phyloP scores from a whole-genome alignment of 192 early-diverging fungal species.

The Entomortierella chlamydospora region DNA sequence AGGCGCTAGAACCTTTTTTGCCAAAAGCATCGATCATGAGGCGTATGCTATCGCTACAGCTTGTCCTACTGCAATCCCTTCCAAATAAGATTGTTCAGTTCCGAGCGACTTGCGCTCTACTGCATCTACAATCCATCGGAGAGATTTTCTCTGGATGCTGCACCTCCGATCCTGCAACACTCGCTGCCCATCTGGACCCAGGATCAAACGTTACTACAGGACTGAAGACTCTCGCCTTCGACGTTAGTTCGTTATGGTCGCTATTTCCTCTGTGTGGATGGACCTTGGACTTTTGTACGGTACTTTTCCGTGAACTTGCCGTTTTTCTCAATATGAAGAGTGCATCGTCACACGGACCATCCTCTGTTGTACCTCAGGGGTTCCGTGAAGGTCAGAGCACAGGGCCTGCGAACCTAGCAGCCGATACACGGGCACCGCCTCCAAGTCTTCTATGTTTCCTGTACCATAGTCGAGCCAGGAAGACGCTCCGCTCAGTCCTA shows the following conservation, averaged over 20 bases:
- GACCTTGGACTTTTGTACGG: conserved; percentile 44
- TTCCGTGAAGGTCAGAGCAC: conserved; percentile 16
- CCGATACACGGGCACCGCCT: not conserved
- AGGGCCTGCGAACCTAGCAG: not conserved
- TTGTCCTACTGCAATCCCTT: conserved; percentile 39
- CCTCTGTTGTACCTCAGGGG: conserved; percentile 1
- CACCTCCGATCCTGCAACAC: conserved; percentile 26
- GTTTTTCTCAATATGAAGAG: conserved; percentile 42
- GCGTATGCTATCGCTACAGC: conserved; percentile 39
- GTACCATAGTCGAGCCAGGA: conserved; percentile 41
- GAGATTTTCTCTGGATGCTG: conserved; percentile 48
- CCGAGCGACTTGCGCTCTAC: conserved; percentile 23
- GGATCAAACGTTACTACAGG: conserved; percentile 10
- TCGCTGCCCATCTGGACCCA: conserved; percentile 33
- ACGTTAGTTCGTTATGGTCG: conserved; percentile 42
- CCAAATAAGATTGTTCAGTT: conserved; percentile 43
- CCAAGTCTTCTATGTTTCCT: conserved; percentile 37
- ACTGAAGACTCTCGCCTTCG: conserved; percentile 33
- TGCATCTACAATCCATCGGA: conserved; percentile 51
- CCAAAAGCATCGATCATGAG: conserved; percentile 34
- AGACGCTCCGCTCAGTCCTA: conserved; percentile 39
- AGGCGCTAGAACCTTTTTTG: conserved; percentile 32
- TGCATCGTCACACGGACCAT: not conserved
- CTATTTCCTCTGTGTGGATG: conserved; percentile 47
- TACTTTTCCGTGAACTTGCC: conserved; percentile 44